Evolutionary conservation across 2,329 filamentous ascomycete species (phyloP), one percentile per base, ranked within the genome.

Genomic region (Sporothrix pallida): DNA sequence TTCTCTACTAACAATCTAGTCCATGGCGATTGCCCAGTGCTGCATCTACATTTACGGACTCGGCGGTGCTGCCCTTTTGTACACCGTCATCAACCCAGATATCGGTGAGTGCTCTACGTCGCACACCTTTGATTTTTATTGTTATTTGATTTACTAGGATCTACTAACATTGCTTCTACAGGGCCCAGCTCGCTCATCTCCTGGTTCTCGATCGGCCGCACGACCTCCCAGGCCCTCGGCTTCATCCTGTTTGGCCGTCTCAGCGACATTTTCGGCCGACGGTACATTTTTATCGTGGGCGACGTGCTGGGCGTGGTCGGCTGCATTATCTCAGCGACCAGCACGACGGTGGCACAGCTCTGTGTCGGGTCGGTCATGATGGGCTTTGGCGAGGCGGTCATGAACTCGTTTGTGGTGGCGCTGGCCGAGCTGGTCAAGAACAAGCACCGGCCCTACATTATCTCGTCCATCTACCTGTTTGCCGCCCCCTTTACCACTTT

Each of bases 41-140:
- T 58, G 54, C 54, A 58, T 58, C 54, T 58, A 26, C 54, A 58
- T 58, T 10, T 58, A 58, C 20, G 54, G 54, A 23, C 54, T 58
- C 6, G 54, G 54, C 23, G 54, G 54, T 58, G 54, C 54, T 26
- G 54, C 54, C n/a, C 54, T 58, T 26, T 12, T 58, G 20, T 58
- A 58, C 54, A 58, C 54, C 8, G 54, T 58, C 20, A 58, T 58
- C 54, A 58, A 26, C 5, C 54, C 52, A 1, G 54, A 58, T 12
- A 26, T 58, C 13, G 54, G 54, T 58, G 4, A 8, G 54, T 8
- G 20, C 4, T 58, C 13, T 56, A 12, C 8, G 26, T 2, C 54
- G 12, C 23, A 26, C 23, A 26, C 23, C 23, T 26, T 26, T 26
- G 23, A 26, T 26, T 26, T 1, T 8, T 20, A 54, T 20, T 56